Conservation (phyloP, 2,329 filamentous ascomycete species). For the Endocalyx cinctus region DNA sequence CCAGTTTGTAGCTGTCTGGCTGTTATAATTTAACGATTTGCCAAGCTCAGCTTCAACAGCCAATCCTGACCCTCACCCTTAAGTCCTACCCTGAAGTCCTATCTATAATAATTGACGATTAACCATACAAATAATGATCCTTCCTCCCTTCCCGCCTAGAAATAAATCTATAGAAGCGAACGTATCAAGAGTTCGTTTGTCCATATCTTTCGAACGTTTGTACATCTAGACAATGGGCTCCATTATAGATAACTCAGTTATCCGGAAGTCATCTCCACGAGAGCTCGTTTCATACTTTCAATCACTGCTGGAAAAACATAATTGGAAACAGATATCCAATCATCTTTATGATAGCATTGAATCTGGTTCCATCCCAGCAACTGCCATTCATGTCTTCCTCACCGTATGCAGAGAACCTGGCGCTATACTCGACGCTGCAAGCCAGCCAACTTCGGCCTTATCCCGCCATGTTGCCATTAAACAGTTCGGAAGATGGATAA, state of each 20-base stretch:
- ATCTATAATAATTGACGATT: too few species aligned
- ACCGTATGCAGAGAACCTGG: slow-evolving; percentile 8
- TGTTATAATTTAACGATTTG: too few species aligned
- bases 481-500: slow-evolving; percentile 8
- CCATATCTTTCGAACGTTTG: too few species aligned
- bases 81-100: too few species aligned
- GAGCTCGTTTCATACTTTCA: slow-evolving; percentile 6
- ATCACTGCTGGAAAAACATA: not conserved
- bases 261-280: slow-evolving; percentile 3
- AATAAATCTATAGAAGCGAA: too few species aligned
- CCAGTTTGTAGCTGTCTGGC: too few species aligned
- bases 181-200: too few species aligned
- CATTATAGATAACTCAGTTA: slow-evolving; percentile 2
- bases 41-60: too few species aligned
- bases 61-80: too few species aligned
- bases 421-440: slow-evolving; percentile 8
- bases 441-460: slow-evolving; percentile 7
- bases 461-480: slow-evolving; percentile 10
- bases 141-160: too few species aligned
- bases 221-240: not conserved
- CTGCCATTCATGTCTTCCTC: slow-evolving; percentile 12
- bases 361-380: slow-evolving; percentile 8
- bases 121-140: too few species aligned
- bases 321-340: slow-evolving; percentile 3
- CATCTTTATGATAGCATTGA: slow-evolving; percentile 6